These are phyloP conservation scores for Aspergillus bertholletiae DNA, from an alignment of 495 filamentous ascomycete species.

Conservation along the genomic window DNA sequence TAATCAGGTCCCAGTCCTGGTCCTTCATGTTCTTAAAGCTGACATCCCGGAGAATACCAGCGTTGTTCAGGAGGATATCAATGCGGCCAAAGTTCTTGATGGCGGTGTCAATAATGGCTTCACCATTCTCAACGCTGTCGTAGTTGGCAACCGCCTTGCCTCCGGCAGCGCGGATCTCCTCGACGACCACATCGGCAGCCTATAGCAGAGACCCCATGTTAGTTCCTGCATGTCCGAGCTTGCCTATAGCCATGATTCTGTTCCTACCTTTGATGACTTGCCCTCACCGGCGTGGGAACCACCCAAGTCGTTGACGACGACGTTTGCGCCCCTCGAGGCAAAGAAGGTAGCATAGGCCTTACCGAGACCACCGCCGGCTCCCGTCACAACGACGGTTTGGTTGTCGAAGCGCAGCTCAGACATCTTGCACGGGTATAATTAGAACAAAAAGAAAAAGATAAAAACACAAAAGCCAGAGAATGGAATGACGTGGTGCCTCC, in stretches of 20 bases:
- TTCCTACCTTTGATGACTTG: slow-evolving; percentile 71
- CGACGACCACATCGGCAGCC: slow-evolving; percentile 93
- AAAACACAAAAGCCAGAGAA: slow-evolving; percentile 5
- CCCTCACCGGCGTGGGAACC: slow-evolving; percentile 95
- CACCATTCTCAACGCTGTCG: slow-evolving; percentile 92
- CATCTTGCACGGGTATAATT: slow-evolving; percentile 47
- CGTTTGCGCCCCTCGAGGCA: slow-evolving; percentile 85
- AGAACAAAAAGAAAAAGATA: slow-evolving; percentile 8
- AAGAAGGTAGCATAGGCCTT: slow-evolving; percentile 93
- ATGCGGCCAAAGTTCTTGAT: slow-evolving; percentile 89
- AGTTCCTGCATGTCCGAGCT: slow-evolving; percentile 10
- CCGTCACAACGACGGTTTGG: slow-evolving; percentile 95
- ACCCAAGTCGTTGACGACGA: slow-evolving; percentile 96
- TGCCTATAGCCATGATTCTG: background rate
- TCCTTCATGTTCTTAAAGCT: slow-evolving; percentile 99
- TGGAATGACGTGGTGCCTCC: background rate
- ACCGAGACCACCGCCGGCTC: slow-evolving; percentile 91
- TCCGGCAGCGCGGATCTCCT: slow-evolving; percentile 87
- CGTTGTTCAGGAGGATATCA: slow-evolving; percentile 96
- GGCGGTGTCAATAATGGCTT: slow-evolving; percentile 93
- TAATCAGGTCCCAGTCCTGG: slow-evolving; percentile 92
- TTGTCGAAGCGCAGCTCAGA: slow-evolving; percentile 87
- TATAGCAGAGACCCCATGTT: slow-evolving; percentile 26
- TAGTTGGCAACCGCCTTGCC: slow-evolving; percentile 99
- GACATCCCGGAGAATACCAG: slow-evolving; percentile 92